phyloP scores from a whole-genome alignment of 1,139 yeast genomes.

The Scheffersomyces quercinus region DNA sequence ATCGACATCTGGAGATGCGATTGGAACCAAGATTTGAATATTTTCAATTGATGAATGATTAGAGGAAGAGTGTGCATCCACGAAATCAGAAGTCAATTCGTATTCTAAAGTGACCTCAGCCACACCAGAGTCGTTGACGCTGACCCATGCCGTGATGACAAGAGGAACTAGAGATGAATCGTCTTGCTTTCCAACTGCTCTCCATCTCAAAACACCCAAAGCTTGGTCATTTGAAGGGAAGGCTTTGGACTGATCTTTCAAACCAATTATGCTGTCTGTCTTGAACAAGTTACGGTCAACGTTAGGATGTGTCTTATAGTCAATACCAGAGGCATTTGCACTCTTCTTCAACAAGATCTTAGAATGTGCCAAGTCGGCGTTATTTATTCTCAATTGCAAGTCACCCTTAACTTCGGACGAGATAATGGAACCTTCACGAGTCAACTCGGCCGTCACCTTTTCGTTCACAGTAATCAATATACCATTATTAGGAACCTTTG shows the following conservation, averaged over 20 bases:
- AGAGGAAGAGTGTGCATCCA: slow-evolving; percentile 25
- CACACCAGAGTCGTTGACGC: slow-evolving; percentile 54
- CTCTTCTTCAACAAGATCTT: slow-evolving; percentile 58
- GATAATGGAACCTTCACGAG: slow-evolving; percentile 80
- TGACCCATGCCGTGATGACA: slow-evolving; percentile 83
- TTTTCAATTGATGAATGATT: slow-evolving; percentile 50
- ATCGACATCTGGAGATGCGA: slow-evolving; percentile 55
- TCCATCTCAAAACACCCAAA: slow-evolving; percentile 91
- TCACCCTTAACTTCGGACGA: slow-evolving; percentile 88
- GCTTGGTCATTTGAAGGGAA: slow-evolving; percentile 93
- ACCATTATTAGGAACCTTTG: slow-evolving; percentile 64
- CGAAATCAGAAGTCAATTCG: slow-evolving; percentile 55
- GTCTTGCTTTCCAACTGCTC: slow-evolving; percentile 63
- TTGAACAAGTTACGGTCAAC: slow-evolving; percentile 78
- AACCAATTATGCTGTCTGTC: slow-evolving; percentile 57
- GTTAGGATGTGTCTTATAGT: slow-evolving; percentile 93
- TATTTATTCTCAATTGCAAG: slow-evolving; percentile 81
- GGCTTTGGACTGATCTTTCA: slow-evolving; percentile 74
- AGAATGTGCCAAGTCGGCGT: slow-evolving; percentile 65
- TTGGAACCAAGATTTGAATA: slow-evolving; percentile 67
- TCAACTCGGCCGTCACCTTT: slow-evolving; percentile 70
- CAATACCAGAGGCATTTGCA: slow-evolving; percentile 51
- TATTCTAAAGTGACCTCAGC: slow-evolving; percentile 86
- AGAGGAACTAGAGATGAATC: slow-evolving; percentile 66
- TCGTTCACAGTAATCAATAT: slow-evolving; percentile 78